Evolutionary conservation across 441 rosid species (phyloP).

Genomic region (Croton laevigatus): DNA sequence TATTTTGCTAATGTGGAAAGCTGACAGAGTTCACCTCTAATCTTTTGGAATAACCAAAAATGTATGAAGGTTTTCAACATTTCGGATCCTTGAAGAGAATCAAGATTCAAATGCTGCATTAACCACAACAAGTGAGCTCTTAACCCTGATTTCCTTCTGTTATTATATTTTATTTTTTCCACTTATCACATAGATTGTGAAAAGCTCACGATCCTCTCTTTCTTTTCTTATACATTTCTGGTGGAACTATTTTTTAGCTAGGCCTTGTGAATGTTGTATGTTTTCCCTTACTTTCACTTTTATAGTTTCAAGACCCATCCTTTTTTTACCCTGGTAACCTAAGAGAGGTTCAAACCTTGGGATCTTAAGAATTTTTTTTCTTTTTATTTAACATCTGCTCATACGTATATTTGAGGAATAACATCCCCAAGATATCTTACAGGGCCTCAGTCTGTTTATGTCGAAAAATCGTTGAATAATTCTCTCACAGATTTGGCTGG

Average conservation of each 20-base stretch:
- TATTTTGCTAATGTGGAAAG: slow-evolving; percentile 11
- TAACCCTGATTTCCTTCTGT: slow-evolving; percentile 16
- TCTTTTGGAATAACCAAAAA: slow-evolving; percentile 26
- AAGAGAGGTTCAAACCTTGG: neutral
- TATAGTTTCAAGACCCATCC: too few species aligned
- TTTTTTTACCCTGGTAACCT: too few species aligned
- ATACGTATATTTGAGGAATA: slow-evolving; percentile 3
- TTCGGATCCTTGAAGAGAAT: slow-evolving; percentile 54
- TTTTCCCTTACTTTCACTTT: neutral
- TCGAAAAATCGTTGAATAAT: slow-evolving; percentile 34
- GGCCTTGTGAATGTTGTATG: neutral
- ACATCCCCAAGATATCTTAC: slow-evolving; percentile 21
- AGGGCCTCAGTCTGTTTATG: slow-evolving; percentile 43
- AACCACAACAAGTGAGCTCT: slow-evolving; percentile 42
- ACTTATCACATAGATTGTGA: slow-evolving; percentile 7
- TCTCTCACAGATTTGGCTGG: slow-evolving; percentile 50
- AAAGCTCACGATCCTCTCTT: neutral
- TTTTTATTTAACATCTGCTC: slow-evolving; percentile 13
- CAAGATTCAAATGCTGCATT: slow-evolving; percentile 37
- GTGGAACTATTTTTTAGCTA: neutral
- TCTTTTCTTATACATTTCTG: neutral
- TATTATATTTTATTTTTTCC: neutral
- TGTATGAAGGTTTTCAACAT: slow-evolving; percentile 70
- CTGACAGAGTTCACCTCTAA: slow-evolving; percentile 24
- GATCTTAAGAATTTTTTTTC: neutral